Conservation (phyloP, 768 basidiomycete genomes). For the Sporobolomyces roseus region DNA sequence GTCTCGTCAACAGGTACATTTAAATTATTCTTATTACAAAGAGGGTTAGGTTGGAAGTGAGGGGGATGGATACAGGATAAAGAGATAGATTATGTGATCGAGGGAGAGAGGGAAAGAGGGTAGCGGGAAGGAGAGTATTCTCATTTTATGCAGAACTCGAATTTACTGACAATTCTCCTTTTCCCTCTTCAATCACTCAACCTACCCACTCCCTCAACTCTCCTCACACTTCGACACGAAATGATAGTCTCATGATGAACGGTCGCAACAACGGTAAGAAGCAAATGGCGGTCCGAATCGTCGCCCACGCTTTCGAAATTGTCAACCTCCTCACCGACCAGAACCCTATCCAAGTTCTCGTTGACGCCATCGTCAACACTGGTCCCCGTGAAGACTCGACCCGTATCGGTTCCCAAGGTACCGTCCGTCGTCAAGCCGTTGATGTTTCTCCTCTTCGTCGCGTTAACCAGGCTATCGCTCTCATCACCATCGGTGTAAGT, state of each 20-base stretch:
- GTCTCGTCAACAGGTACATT: slow-evolving; percentile 87
- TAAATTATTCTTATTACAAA: not conserved
- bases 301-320: slow-evolving; percentile 98
- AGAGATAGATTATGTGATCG: too few relatives aligned
- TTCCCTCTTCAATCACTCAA: too few relatives aligned
- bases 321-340: slow-evolving; percentile 99
- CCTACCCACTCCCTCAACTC: too few relatives aligned
- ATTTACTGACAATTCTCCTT: too few relatives aligned
- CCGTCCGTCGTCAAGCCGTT: slow-evolving; percentile 98
- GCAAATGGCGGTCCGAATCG: slow-evolving; percentile 96
- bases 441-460: slow-evolving; percentile 97
- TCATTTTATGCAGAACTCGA: too few relatives aligned
- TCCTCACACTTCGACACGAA: not conserved
- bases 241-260: slow-evolving; percentile 94
- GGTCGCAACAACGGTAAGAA: slow-evolving; percentile 99
- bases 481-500: slow-evolving; percentile 92
- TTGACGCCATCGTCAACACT: slow-evolving; percentile 99
- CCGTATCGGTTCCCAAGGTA: slow-evolving; percentile 99
- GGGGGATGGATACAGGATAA: not conserved
- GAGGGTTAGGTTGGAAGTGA: not conserved
- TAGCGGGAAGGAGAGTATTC: too few relatives aligned
- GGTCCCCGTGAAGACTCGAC: slow-evolving; percentile 99
- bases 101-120: too few relatives aligned
- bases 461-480: slow-evolving; percentile 94
- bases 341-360: slow-evolving; percentile 98